phyloP scores from a whole-genome alignment of 768 basidiomycete genomes.

The Podaxis sp. region DNA sequence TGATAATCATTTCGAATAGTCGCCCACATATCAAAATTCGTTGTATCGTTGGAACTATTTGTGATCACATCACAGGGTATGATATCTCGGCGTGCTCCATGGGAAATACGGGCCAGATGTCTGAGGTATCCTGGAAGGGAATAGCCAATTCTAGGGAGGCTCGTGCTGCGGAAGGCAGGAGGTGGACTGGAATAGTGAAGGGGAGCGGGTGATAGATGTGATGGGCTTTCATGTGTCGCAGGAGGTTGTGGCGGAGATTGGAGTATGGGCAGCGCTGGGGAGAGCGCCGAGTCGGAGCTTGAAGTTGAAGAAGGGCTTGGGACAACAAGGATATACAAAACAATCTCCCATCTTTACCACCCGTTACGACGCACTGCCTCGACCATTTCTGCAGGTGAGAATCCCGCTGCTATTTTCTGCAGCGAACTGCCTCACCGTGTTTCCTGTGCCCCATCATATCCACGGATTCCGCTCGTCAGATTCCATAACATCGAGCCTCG shows the following conservation, averaged over 20 bases:
- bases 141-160: background rate
- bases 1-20: slow-evolving; percentile 8
- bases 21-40: background rate
- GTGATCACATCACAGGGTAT: background rate
- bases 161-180: background rate
- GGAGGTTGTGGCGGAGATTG: background rate
- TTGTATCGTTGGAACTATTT: background rate
- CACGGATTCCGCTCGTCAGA: background rate
- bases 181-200: background rate
- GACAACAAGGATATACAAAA: slow-evolving; percentile 11
- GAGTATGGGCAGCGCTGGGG: background rate
- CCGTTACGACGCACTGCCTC: slow-evolving; percentile 11
- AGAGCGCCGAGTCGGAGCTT: slow-evolving; percentile 14
- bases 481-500: slow-evolving; percentile 3
- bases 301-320: slow-evolving; percentile 7
- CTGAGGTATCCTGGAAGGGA: slow-evolving; percentile 2
- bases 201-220: background rate
- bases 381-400: slow-evolving; percentile 1
- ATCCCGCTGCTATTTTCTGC: background rate
- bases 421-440: slow-evolving; percentile 8
- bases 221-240: slow-evolving; percentile 2
- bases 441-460: slow-evolving; percentile 13
- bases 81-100: background rate
- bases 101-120: background rate
- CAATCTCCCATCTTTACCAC: slow-evolving; percentile 13